Percentiles rank a stretch among this genome's conserved stretches.
Evolutionary conservation across 2,329 filamentous ascomycete species (phyloP).

Genomic region (Rutstroemia sp.): DNA sequence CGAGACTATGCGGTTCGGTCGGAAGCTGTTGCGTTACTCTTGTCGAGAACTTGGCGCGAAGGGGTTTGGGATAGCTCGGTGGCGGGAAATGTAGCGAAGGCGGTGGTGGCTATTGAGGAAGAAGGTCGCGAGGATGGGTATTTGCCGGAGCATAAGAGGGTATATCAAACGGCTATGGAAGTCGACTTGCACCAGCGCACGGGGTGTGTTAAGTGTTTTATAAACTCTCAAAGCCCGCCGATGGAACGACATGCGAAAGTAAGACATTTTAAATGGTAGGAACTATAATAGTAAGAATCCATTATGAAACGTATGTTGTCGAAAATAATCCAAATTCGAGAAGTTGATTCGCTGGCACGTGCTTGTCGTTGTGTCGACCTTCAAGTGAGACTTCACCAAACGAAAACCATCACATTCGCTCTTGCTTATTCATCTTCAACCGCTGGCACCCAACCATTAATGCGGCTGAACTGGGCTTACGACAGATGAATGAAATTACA

Average conservation of each 20-base stretch:
- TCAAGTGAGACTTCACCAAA: no score
- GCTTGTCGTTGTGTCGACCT: no score
- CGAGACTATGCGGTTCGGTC: background rate
- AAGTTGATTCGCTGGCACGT: no score
- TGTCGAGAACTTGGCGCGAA: background rate
- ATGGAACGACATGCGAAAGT: background rate
- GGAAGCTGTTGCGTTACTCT: background rate
- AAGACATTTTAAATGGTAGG: background rate
- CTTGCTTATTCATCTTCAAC: no score
- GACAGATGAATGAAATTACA: no score
- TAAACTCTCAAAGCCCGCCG: background rate
- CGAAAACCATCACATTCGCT: no score
- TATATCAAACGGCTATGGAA: background rate
- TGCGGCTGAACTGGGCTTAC: no score
- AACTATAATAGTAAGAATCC: background rate
- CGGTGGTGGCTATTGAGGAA: background rate
- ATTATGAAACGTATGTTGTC: no score
- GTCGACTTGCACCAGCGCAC: background rate
- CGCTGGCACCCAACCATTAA: no score
- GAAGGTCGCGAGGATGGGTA: background rate
- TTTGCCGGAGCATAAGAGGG: background rate
- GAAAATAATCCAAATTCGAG: no score
- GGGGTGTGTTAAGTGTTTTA: background rate
- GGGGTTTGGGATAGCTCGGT: background rate
- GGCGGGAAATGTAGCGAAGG: background rate